Evolutionary conservation across 2,329 filamentous ascomycete species (phyloP).

Genomic region (Fusarium setosum): DNA sequence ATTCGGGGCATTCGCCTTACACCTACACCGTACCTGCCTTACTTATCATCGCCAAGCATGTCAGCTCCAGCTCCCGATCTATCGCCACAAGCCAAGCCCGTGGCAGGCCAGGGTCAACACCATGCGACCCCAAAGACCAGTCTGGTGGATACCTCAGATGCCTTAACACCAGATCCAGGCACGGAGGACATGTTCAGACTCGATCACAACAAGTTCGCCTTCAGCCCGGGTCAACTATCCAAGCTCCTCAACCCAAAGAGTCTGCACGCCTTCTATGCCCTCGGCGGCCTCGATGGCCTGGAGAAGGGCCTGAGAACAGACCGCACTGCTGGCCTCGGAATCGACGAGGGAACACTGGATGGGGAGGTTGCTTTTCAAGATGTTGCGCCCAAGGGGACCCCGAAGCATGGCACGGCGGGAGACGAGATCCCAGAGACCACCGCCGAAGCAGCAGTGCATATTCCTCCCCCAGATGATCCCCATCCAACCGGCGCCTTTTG

Average conservation of each 20-base stretch:
- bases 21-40: background rate
- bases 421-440: slow-evolving; percentile 45
- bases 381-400: slow-evolving; percentile 54
- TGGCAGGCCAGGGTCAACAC: slow-evolving; percentile 3
- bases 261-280: slow-evolving; percentile 76
- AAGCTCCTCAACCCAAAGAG: slow-evolving; percentile 87
- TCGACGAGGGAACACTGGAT: slow-evolving; percentile 74
- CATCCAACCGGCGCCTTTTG: slow-evolving; percentile 37
- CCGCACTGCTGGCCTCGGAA: slow-evolving; percentile 71
- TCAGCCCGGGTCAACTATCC: slow-evolving; percentile 80
- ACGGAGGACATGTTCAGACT: slow-evolving; percentile 79
- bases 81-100: slow-evolving; percentile 26
- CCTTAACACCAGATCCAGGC: slow-evolving; percentile 68
- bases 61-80: slow-evolving; percentile 13
- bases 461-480: slow-evolving; percentile 37
- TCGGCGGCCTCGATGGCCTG: slow-evolving; percentile 78
- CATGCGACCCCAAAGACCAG: slow-evolving; percentile 19
- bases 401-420: slow-evolving; percentile 48
- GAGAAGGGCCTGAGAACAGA: slow-evolving; percentile 80
- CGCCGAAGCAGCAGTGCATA: slow-evolving; percentile 38
- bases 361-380: slow-evolving; percentile 77
- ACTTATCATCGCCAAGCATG: slow-evolving; percentile 31
- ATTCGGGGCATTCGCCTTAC: slow-evolving; percentile 10
- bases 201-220: slow-evolving; percentile 85
- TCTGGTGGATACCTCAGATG: slow-evolving; percentile 44